These are phyloP conservation scores for Micromonas pusilla DNA, from an alignment of 139 green algal genomes.

Conservation along the genomic window DNA sequence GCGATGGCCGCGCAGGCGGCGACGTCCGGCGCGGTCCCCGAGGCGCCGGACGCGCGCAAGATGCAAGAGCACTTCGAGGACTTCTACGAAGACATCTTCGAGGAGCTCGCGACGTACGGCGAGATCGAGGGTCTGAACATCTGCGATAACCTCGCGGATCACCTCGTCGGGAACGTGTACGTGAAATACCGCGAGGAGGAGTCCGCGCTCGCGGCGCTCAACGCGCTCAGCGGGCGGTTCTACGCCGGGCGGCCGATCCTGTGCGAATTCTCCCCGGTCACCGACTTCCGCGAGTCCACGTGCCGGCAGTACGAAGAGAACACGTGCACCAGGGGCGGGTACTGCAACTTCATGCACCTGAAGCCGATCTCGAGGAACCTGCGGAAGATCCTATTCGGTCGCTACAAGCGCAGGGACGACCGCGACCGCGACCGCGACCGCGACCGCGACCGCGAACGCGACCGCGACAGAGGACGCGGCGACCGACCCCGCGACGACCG, in stretches of 20 bases:
- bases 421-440: constrained; percentile 29
- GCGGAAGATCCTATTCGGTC: constrained; percentile 52
- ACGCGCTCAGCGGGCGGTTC: constrained; percentile 48
- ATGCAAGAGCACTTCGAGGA: constrained; percentile 90
- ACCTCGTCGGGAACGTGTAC: constrained; percentile 95
- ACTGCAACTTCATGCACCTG: constrained; percentile 99
- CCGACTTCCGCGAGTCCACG: constrained; percentile 91
- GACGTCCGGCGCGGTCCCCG: too few species aligned
- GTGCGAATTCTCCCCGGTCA: constrained; percentile 93
- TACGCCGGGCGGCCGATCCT: constrained; percentile 74
- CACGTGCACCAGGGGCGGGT: constrained; percentile 88
- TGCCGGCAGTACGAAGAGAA: constrained; percentile 98
- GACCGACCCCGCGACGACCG: background rate
- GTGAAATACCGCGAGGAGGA: constrained; percentile 91
- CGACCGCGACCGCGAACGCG: background rate
- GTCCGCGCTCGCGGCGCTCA: constrained; percentile 55
- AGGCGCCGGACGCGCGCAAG: background rate
- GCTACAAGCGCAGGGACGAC: constrained; percentile 54
- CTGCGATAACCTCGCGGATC: constrained; percentile 96
- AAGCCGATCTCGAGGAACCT: constrained; percentile 74
- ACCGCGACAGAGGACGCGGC: background rate
- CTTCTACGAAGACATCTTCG: constrained; percentile 98
- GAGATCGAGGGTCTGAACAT: constrained; percentile 95
- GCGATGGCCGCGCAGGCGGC: too few species aligned
- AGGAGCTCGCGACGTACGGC: constrained; percentile 85